Percentiles rank a stretch among this genome's conserved stretches.
These are phyloP conservation scores for Macrocybe gigantea DNA, from an alignment of 768 basidiomycete species.

Conservation along the genomic window DNA sequence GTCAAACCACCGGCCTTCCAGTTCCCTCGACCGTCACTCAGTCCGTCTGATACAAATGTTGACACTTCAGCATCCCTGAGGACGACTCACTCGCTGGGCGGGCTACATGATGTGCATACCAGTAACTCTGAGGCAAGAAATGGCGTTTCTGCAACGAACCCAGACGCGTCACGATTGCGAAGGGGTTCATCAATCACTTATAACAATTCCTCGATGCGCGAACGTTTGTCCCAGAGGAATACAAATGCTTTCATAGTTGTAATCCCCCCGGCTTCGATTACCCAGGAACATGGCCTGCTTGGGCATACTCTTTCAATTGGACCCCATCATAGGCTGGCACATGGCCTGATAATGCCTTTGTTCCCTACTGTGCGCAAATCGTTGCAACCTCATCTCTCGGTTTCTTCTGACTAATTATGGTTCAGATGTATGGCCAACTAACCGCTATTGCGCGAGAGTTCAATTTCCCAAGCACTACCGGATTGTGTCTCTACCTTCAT, in stretches of 20 bases:
- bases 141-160: constrained; percentile 13
- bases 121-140: constrained; percentile 4
- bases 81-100: constrained; percentile 4
- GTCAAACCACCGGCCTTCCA: constrained; percentile 39
- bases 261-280: constrained; percentile 54
- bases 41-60: constrained; percentile 34
- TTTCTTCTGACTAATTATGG: constrained; percentile 3
- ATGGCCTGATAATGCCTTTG: constrained; percentile 71
- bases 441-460: constrained; percentile 77
- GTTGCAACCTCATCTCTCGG: neutral
- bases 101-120: constrained; percentile 9
- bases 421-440: constrained; percentile 70
- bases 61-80: constrained; percentile 12
- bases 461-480: constrained; percentile 70
- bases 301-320: constrained; percentile 55
- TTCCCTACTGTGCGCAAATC: constrained; percentile 53
- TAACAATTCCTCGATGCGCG: constrained; percentile 38
- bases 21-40: constrained; percentile 33
- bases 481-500: constrained; percentile 76
- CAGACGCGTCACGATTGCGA: constrained; percentile 32
- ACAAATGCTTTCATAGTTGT: constrained; percentile 60
- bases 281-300: constrained; percentile 52
- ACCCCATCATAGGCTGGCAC: constrained; percentile 53
- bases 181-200: constrained; percentile 51
- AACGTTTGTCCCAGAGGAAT: constrained; percentile 30